Conservation (phyloP, 2,329 filamentous ascomycete species). For the Pseudogymnoascus sp. region DNA sequence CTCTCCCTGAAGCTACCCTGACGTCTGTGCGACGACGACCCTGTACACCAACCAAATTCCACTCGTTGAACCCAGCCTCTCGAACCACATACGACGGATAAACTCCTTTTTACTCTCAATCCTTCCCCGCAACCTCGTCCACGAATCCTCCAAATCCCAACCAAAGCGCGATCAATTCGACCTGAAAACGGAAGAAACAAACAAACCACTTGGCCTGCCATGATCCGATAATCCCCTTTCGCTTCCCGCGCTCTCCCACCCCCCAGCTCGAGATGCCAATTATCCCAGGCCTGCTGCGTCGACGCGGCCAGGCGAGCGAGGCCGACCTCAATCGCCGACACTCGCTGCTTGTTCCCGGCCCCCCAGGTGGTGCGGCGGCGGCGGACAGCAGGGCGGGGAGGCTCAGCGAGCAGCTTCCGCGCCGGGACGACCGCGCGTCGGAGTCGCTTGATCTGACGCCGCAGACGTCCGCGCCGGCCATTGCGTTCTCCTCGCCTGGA, state of each 20-base stretch:
- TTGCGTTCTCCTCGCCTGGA: not conserved
- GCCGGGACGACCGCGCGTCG: slow-evolving; percentile 18
- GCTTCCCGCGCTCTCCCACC: not conserved
- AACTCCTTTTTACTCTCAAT: not conserved
- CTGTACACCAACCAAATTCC: slow-evolving; percentile 2
- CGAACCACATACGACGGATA: not conserved
- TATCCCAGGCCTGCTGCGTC: slow-evolving; percentile 25
- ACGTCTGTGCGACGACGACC: slow-evolving; percentile 2
- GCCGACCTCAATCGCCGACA: slow-evolving; percentile 24
- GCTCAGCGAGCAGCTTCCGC: slow-evolving; percentile 28
- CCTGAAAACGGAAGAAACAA: not conserved
- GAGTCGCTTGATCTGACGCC: slow-evolving; percentile 24
- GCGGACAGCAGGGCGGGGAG: slow-evolving; percentile 19
- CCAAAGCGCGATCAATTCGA: not conserved
- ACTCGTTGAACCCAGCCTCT: not conserved
- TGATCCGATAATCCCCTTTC: slow-evolving; percentile 5
- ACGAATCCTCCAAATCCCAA: not conserved
- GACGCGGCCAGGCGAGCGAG: slow-evolving; percentile 23
- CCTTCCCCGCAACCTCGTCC: not conserved
- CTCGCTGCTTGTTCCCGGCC: slow-evolving; percentile 23
- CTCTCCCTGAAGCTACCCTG: not conserved
- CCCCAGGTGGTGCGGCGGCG: slow-evolving; percentile 13
- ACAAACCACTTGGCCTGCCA: not conserved
- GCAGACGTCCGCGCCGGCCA: slow-evolving; percentile 7
- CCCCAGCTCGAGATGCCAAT: not conserved